Evolutionary conservation across 768 basidiomycete genomes (phyloP).

Genomic region (Termitomyces heimii): DNA sequence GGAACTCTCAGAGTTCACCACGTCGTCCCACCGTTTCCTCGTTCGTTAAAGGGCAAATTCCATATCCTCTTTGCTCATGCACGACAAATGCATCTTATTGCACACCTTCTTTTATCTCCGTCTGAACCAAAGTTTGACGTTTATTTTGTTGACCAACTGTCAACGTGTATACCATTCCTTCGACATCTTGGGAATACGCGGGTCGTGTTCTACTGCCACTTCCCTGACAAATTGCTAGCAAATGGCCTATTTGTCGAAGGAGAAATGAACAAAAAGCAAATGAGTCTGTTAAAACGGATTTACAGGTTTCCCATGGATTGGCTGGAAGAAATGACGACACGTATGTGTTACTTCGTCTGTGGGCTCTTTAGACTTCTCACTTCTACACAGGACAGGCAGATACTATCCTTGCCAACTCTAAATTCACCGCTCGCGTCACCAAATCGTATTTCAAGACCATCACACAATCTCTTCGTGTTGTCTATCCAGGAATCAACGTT

Average conservation of each 20-base stretch:
- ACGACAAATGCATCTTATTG: constrained; percentile 79
- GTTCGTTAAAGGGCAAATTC: constrained; percentile 71
- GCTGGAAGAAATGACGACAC: constrained; percentile 85
- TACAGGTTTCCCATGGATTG: constrained; percentile 90
- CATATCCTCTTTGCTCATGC: constrained; percentile 88
- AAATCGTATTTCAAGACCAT: constrained; percentile 70
- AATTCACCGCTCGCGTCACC: constrained; percentile 84
- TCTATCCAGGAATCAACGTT: constrained; percentile 94
- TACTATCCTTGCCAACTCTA: constrained; percentile 85
- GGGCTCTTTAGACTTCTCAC: not conserved
- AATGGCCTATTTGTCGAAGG: constrained; percentile 64
- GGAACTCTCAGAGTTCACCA: constrained; percentile 78
- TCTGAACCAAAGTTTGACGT: constrained; percentile 62
- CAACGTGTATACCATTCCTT: constrained; percentile 84
- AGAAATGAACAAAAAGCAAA: constrained; percentile 30
- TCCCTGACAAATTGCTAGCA: constrained; percentile 90
- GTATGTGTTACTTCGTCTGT: constrained; percentile 34
- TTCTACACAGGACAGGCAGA: constrained; percentile 72
- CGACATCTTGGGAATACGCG: constrained; percentile 61
- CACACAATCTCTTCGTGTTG: constrained; percentile 54
- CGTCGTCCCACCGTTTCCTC: constrained; percentile 71
- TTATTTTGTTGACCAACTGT: constrained; percentile 93
- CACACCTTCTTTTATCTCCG: constrained; percentile 46
- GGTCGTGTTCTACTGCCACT: constrained; percentile 96
- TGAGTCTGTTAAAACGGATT: constrained; percentile 55